Base-by-base conservation (phyloP, 2,329 filamentous ascomycete genomes). In the Pseudopyricularia cyperi region DNA sequence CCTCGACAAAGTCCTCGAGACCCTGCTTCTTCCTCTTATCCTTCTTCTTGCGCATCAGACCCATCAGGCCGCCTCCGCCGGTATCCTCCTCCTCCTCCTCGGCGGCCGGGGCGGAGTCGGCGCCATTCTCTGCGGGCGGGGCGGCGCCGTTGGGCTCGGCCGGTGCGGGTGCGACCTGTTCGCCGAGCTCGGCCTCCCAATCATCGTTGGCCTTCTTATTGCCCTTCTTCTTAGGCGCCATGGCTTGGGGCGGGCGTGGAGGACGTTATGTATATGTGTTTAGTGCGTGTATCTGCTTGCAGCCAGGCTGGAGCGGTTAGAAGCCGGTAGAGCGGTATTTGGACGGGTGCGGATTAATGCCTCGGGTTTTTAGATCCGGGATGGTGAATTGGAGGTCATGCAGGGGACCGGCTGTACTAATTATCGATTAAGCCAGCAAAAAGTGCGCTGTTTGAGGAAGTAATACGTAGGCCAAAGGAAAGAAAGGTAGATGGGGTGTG, bases 151-250 rank as follows among this genome's bases (percentile, higher is more conserved):
- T 54, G 57, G 70, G 59, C 50, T 70, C 69, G 34, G 71, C 71
- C n/a, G n/a, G n/a, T 55, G 78, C 71, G 7, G 85, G 82, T 57
- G 80, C 79, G 62, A 82, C 76, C 55, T 76, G 73, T 72, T 96
- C 91, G 62, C 89, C 90, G 52, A 96, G 76, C 57, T 95, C 89
- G 52, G 87, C 83, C 69, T 97, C 93, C 91, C 91, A 96, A 75
- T 96, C 89, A 63, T 95, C 88, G 65, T 87, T 80, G 65, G 75
- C 80, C 76, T 91, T 94, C 71, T 83, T 86, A 66, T 84, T 85
- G 61, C 73, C 74, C 80, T 95, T 96, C 78, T 93, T 94, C 75
- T 96, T 96, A 56, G 90, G 90, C 64, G 90, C 73, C 91, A 96
- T 97, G 55, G 68, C 75, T 68, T 55, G 55, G 59, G 57, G 9